These are phyloP conservation scores for Dicorynia guianensis DNA, from an alignment of 306 rosid species.

Conservation along the genomic window DNA sequence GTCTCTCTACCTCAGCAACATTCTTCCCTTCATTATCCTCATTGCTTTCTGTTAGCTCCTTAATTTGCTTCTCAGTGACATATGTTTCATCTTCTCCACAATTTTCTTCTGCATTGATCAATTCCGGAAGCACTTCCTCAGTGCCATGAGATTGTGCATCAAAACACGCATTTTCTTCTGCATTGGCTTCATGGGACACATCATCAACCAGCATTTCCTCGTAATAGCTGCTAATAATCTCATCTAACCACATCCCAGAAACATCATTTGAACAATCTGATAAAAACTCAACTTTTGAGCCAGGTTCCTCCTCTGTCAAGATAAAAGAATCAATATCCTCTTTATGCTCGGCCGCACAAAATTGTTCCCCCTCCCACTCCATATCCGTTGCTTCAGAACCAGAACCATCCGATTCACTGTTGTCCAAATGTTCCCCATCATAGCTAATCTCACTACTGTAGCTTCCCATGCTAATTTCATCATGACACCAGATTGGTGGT, in stretches of 20 bases:
- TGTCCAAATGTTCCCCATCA: conserved; percentile 45
- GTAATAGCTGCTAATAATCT: conserved; percentile 35
- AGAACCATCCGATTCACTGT: conserved; percentile 41
- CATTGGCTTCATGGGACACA: conserved; percentile 23
- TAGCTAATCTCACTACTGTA: conserved; percentile 39
- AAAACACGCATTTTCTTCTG: conserved; percentile 43
- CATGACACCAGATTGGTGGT: conserved; percentile 38
- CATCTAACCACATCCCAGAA: conserved; percentile 49
- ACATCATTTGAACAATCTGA: conserved; percentile 48
- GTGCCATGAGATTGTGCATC: conserved; percentile 39
- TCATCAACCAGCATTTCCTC: conserved; percentile 39
- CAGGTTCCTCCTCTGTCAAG: conserved; percentile 42
- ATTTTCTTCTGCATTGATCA: conserved; percentile 28
- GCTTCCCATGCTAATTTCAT: conserved; percentile 53
- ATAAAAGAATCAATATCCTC: conserved; percentile 45
- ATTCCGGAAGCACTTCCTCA: conserved; percentile 36
- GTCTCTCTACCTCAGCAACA: neutral
- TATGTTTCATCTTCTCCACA: conserved; percentile 38
- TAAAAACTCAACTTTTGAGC: conserved; percentile 41
- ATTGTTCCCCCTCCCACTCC: conserved; percentile 64
- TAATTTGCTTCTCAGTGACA: conserved; percentile 19
- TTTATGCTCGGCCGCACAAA: conserved; percentile 40
- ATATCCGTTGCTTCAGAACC: conserved; percentile 49
- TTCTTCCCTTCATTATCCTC: conserved; percentile 13
- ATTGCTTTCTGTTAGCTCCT: conserved; percentile 27